Conservation (phyloP, 257 asterid species). For the Galeopsis tetrahit region DNA sequence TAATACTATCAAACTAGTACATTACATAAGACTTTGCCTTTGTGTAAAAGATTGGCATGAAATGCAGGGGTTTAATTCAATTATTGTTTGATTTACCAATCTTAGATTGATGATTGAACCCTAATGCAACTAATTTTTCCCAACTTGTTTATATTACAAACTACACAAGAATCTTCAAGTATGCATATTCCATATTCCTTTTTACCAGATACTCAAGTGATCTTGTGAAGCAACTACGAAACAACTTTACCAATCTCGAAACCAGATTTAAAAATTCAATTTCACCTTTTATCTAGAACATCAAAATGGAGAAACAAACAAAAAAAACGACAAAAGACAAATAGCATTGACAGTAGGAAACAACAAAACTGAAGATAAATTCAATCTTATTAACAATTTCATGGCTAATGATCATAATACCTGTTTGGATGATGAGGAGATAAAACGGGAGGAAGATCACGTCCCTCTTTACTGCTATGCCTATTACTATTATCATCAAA, state of each 20-base stretch:
- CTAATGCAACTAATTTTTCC: background rate
- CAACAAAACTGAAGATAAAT: constrained; percentile 9
- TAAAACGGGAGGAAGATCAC: constrained; percentile 51
- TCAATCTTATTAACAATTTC: constrained; percentile 1
- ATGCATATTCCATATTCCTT: constrained; percentile 7
- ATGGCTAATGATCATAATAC: constrained; percentile 33
- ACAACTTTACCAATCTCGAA: background rate
- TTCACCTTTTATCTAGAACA: background rate
- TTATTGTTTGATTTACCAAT: constrained; percentile 5
- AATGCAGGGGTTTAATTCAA: no score
- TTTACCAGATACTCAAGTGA: background rate
- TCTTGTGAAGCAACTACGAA: no score
- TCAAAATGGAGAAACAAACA: background rate
- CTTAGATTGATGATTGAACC: background rate
- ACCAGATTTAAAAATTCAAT: background rate
- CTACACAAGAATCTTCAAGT: background rate
- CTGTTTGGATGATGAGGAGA: constrained; percentile 66
- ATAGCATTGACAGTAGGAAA: constrained; percentile 4
- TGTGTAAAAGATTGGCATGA: no score
- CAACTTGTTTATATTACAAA: background rate
- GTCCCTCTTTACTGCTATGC: constrained; percentile 39
- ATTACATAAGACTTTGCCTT: no score
- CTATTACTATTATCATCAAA: constrained; percentile 43
- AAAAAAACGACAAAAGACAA: background rate
- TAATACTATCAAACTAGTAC: no score